Conservation (phyloP, 495 filamentous ascomycete species). For the Xylaria acuta region DNA sequence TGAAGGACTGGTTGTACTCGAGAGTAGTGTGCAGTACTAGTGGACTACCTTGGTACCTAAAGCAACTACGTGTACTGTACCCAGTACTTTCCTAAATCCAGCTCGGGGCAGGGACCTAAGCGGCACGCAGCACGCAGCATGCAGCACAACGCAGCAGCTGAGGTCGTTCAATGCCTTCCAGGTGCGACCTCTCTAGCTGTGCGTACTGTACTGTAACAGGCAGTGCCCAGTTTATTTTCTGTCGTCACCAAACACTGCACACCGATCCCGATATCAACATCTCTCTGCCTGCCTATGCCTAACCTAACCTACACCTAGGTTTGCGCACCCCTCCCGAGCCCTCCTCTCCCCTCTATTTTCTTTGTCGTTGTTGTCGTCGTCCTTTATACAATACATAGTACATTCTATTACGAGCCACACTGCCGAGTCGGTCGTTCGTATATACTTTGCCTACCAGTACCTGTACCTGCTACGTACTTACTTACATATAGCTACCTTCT, state of each 20-base stretch:
- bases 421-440: not conserved
- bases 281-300: not conserved
- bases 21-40: too few relatives aligned
- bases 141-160: too few relatives aligned
- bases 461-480: not conserved
- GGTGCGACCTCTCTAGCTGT: not conserved
- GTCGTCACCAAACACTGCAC: slow-evolving; percentile 1
- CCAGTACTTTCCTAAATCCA: too few relatives aligned
- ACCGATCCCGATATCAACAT: slow-evolving; percentile 9
- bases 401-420: not conserved
- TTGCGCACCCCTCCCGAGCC: not conserved
- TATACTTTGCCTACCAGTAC: not conserved
- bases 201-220: not conserved
- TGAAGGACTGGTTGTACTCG: too few relatives aligned
- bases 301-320: not conserved
- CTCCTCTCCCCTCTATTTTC: not conserved
- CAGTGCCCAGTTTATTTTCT: not conserved
- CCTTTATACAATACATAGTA: not conserved
- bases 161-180: not conserved
- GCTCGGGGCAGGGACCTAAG: too few relatives aligned
- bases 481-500: too few relatives aligned
- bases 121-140: too few relatives aligned
- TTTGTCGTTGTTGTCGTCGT: not conserved
- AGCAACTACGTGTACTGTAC: too few relatives aligned
- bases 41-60: too few relatives aligned